Evolutionary conservation across 768 basidiomycete species (phyloP).

Genomic region (Psilocybe azurescens): DNA sequence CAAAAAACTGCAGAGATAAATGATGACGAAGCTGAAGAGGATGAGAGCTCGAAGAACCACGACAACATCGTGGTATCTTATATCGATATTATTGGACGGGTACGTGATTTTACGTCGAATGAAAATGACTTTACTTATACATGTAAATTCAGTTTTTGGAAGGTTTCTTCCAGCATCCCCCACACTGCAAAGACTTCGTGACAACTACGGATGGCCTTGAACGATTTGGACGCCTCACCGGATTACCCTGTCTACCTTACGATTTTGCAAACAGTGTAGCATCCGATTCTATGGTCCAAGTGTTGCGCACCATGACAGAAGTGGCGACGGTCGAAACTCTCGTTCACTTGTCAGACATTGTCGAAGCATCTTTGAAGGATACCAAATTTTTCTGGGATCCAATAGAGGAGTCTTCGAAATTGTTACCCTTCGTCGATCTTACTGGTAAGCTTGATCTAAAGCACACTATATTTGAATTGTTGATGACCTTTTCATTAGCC

Average conservation of each 20-base stretch:
- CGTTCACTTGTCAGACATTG: constrained; percentile 68
- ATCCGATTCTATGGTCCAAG: constrained; percentile 87
- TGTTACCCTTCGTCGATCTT: constrained; percentile 68
- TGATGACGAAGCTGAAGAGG: constrained; percentile 24
- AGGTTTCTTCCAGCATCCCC: constrained; percentile 91
- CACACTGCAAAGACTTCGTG: constrained; percentile 92
- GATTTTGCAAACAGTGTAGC: constrained; percentile 86
- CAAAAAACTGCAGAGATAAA: constrained; percentile 22
- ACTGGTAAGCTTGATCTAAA: constrained; percentile 37
- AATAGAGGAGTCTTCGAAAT: constrained; percentile 58
- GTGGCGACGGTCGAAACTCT: constrained; percentile 81
- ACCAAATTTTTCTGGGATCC: constrained; percentile 76
- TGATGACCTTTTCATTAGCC: constrained; percentile 33
- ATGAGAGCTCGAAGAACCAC: constrained; percentile 52
- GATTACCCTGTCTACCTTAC: constrained; percentile 86
- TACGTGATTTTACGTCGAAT: constrained; percentile 38
- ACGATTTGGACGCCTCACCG: constrained; percentile 76
- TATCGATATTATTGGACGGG: constrained; percentile 81
- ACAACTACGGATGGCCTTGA: constrained; percentile 73
- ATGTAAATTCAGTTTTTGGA: constrained; percentile 76
- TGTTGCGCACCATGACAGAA: constrained; percentile 89
- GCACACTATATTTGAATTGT: neutral
- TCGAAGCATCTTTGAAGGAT: constrained; percentile 69
- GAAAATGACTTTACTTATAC: constrained; percentile 1
- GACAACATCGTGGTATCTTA: constrained; percentile 80